Conservation (phyloP, 805 yeast genomes). For the Kodamaea kakaduensis region DNA sequence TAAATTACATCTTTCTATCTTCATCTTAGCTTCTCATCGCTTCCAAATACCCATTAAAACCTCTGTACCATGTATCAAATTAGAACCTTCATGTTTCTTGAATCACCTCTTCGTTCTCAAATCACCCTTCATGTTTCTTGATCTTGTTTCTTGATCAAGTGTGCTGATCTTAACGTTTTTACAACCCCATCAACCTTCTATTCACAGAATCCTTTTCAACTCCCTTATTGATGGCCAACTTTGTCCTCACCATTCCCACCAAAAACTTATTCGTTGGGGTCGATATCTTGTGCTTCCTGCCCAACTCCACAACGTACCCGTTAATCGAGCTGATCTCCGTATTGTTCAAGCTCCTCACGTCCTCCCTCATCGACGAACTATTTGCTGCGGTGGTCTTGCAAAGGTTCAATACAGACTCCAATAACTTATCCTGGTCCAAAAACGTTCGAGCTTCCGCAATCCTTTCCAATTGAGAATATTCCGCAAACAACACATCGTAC, state of each 20-base stretch:
- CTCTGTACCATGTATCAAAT: too few species aligned
- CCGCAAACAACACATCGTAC: constrained; percentile 37
- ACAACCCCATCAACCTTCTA: not conserved
- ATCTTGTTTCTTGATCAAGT: too few species aligned
- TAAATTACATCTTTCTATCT: too few species aligned
- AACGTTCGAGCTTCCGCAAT: constrained; percentile 29
- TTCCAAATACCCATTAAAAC: too few species aligned
- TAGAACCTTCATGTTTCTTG: too few species aligned
- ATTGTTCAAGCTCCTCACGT: constrained; percentile 47
- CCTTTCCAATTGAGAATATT: constrained; percentile 20
- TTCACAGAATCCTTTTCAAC: constrained; percentile 18
- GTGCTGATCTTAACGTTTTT: too few species aligned
- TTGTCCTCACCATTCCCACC: constrained; percentile 40
- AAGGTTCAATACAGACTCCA: constrained; percentile 29
- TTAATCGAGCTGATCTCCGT: constrained; percentile 84
- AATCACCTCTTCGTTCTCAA: too few species aligned
- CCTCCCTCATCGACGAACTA: constrained; percentile 69
- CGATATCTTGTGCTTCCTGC: constrained; percentile 37
- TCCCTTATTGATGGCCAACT: constrained; percentile 28
- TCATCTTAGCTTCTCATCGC: too few species aligned
- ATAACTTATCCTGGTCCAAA: constrained; percentile 32
- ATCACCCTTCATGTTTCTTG: too few species aligned
- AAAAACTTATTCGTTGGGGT: constrained; percentile 50
- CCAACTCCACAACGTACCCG: constrained; percentile 67
- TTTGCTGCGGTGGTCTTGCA: constrained; percentile 48